These are phyloP conservation scores for Coniella vitis DNA, from an alignment of 2,329 filamentous ascomycete species.

Conservation along the genomic window DNA sequence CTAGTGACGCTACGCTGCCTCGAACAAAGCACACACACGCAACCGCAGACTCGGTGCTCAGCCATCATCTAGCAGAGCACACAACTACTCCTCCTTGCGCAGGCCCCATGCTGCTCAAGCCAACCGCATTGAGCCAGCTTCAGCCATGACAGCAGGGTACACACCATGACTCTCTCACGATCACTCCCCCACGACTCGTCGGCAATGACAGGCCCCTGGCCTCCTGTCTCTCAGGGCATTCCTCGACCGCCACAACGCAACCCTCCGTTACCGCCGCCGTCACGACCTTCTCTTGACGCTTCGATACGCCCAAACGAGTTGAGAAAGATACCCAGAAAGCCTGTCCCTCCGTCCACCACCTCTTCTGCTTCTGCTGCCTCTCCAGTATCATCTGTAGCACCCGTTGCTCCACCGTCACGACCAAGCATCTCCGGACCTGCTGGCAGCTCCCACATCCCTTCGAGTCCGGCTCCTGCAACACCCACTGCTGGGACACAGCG, in stretches of 20 bases:
- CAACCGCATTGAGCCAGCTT: slow-evolving; percentile 3
- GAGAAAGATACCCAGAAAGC: slow-evolving; percentile 9
- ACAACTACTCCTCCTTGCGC: neutral
- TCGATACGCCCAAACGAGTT: neutral
- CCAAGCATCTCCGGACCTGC: slow-evolving; percentile 4
- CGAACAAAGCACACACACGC: neutral
- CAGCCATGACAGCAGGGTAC: slow-evolving; percentile 11
- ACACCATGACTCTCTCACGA: slow-evolving; percentile 13
- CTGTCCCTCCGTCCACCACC: neutral
- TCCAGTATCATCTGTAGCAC: too few relatives aligned
- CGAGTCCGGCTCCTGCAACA: slow-evolving; percentile 33
- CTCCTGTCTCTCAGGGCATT: slow-evolving; percentile 4
- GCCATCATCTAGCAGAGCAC: neutral
- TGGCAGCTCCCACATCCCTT: slow-evolving; percentile 23
- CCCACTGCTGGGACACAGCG: slow-evolving; percentile 23
- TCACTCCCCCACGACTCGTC: slow-evolving; percentile 7
- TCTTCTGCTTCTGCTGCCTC: neutral
- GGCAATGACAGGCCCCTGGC: slow-evolving; percentile 13
- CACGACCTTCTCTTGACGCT: slow-evolving; percentile 6
- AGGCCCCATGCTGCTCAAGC: slow-evolving; percentile 2
- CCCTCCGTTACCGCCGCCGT: slow-evolving; percentile 10
- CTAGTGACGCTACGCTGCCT: neutral
- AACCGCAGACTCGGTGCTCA: neutral
- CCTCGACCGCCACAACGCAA: slow-evolving; percentile 12
- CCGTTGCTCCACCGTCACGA: neutral